A percentile compares a stretch with the other conserved stretches of the same genome.
Evolutionary conservation across 352 stramenopile genomes (phyloP).

Genomic region (Ochromonadaceae sp.): DNA sequence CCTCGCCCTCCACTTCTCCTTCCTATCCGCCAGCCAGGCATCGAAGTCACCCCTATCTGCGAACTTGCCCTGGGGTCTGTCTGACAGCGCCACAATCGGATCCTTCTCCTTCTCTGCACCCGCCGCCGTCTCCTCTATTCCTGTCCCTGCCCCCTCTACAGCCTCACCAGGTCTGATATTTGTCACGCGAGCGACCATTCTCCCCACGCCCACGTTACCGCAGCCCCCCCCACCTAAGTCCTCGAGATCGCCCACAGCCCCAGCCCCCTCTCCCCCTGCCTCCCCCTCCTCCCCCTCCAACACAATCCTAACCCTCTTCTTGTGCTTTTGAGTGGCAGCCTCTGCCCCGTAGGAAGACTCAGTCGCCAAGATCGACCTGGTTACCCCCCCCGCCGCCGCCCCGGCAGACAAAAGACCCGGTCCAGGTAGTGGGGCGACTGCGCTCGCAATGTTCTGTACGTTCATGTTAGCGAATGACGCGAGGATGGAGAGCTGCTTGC

Average conservation of each 20-base stretch:
- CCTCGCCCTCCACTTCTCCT: conserved; percentile 28
- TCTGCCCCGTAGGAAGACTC: conserved; percentile 15
- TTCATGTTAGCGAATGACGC: background rate
- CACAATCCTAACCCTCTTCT: background rate
- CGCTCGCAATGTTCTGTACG: conserved; percentile 19
- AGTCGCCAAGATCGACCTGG: conserved; percentile 9
- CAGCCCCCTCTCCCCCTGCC: background rate
- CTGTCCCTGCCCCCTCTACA: conserved; percentile 1
- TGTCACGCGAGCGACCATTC: no score
- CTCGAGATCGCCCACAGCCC: conserved; percentile 10
- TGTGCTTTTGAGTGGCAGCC: background rate
- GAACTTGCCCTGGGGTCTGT: background rate
- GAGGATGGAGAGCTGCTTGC: conserved; percentile 63
- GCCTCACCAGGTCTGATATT: background rate
- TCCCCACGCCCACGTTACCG: no score
- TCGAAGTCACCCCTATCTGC: conserved; percentile 27
- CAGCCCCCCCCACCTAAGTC: background rate
- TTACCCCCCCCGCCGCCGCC: conserved; percentile 1
- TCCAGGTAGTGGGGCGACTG: no score
- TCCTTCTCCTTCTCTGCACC: background rate
- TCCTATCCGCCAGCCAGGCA: conserved; percentile 34
- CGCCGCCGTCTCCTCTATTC: conserved; percentile 20
- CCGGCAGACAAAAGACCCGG: no score
- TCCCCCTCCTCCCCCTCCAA: conserved; percentile 11
- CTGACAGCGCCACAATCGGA: background rate